These are phyloP conservation scores for Geopyxis carbonaria DNA, from an alignment of 495 filamentous ascomycete genomes.

Conservation along the genomic window DNA sequence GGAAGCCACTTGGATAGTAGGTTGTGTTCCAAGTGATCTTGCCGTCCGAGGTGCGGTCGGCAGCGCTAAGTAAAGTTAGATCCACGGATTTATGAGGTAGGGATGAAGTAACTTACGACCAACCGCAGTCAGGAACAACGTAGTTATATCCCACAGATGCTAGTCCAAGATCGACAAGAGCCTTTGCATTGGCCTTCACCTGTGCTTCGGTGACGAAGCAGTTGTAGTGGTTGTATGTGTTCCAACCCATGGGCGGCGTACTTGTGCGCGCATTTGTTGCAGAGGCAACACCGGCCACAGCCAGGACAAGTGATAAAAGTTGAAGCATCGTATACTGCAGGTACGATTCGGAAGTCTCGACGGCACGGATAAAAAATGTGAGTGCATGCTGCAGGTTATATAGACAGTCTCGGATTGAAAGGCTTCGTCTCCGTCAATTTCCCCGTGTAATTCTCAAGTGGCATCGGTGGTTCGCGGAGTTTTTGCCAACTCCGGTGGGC, in stretches of 20 bases:
- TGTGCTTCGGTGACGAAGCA: conserved; percentile 34
- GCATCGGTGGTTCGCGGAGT: too few relatives aligned
- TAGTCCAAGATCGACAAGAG: conserved; percentile 37
- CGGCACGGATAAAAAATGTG: too few relatives aligned
- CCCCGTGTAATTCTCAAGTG: too few relatives aligned
- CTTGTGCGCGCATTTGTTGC: conserved; percentile 1
- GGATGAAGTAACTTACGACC: conserved; percentile 25
- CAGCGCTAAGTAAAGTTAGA: conserved; percentile 2
- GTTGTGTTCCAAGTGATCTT: conserved; percentile 38
- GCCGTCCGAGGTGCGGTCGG: conserved; percentile 29
- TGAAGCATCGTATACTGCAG: too few relatives aligned
- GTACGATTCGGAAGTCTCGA: too few relatives aligned
- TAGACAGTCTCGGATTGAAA: too few relatives aligned
- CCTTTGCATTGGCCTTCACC: conserved; percentile 36
- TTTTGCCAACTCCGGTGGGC: too few relatives aligned
- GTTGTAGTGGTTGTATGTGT: conserved; percentile 38
- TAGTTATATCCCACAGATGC: conserved; percentile 35
- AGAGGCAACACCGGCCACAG: too few relatives aligned
- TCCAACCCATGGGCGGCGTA: conserved; percentile 31
- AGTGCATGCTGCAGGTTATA: too few relatives aligned
- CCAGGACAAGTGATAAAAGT: too few relatives aligned
- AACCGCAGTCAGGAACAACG: conserved; percentile 43
- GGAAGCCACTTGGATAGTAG: conserved; percentile 35
- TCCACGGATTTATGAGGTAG: neutral
- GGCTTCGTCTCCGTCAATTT: too few relatives aligned